Evolutionary conservation across 1,284 basidiomycete species (phyloP).

Genomic region (Phellopilus nigrolimitatus): DNA sequence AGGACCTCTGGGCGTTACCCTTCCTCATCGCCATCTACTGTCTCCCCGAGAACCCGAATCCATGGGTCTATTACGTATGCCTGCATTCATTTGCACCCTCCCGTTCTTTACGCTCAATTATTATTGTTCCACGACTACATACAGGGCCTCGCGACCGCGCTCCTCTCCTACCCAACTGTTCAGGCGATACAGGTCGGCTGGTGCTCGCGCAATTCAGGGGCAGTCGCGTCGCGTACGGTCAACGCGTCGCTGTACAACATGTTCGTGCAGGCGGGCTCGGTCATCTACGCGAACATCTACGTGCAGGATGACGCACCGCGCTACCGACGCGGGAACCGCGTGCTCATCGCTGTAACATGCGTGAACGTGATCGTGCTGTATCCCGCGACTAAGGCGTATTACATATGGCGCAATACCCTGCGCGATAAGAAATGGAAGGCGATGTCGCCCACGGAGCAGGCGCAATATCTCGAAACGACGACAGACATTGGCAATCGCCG

Average conservation of each 20-base stretch:
- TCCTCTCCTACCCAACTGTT: conserved; percentile 32
- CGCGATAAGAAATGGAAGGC: conserved; percentile 45
- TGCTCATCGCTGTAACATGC: conserved; percentile 40
- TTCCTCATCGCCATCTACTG: conserved; percentile 46
- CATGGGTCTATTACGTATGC: conserved; percentile 43
- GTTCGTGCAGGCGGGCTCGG: conserved; percentile 44
- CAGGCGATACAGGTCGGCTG: conserved; percentile 44
- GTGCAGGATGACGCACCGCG: conserved; percentile 45
- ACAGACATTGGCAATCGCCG: conserved; percentile 38
- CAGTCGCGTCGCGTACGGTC: conserved; percentile 51
- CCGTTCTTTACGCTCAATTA: background rate
- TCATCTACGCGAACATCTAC: conserved; percentile 47
- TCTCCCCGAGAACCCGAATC: conserved; percentile 40
- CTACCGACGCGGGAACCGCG: conserved; percentile 46
- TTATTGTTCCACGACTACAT: no score
- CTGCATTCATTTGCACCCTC: background rate
- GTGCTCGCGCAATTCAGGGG: conserved; percentile 52
- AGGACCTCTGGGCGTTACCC: conserved; percentile 49
- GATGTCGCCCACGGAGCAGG: conserved; percentile 44
- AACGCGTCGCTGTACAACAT: conserved; percentile 54
- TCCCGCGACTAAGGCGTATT: conserved; percentile 46
- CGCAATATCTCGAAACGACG: conserved; percentile 39
- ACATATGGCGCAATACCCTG: conserved; percentile 46
- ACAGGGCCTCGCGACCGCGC: conserved; percentile 28
- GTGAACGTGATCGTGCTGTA: conserved; percentile 47